Evolutionary conservation across 768 basidiomycete species (phyloP), one percentile per base, ranked within the genome.

Genomic region (Boletus vermiculosoides): DNA sequence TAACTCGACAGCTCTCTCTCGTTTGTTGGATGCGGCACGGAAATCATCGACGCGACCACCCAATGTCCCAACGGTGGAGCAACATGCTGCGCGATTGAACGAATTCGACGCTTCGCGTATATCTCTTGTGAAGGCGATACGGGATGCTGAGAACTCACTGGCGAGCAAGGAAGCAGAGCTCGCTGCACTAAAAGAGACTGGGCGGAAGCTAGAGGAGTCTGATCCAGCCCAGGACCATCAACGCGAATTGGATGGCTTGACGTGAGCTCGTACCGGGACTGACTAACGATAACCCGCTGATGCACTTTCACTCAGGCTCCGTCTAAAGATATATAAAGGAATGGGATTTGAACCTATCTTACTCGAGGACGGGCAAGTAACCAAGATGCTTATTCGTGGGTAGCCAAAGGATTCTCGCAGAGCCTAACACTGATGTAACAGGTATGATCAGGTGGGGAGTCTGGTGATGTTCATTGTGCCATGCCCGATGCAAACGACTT

Each of bases 161-260:
- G 83, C 83, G 7, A 83, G 80, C 63, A 85, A 83, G 63, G 88
- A 92, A 63, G 85, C 83, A 2, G 88, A 90, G 65, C 79, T 90
- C 0, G 77, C 87, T 8, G 75, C 77, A 5, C 74, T 92, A 56
- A 88, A 87, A 62, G 87, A 87, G 52, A 83, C 85, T 59, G 80
- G 80, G 0, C 77, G 79, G 33, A 71, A 68, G 41, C 68, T 90
- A 57, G 89, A 92, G 66, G 78, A 78, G 41, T 84, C 81, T 50
- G 90, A 92, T 69, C 86, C 88, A 22, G 86, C 88, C 8, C 70
- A 78, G 20, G 88, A 90, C 58, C 89, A 90, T 60, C 83, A 82
- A 57, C 80, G 77, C 46, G 84, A 89, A 50, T 71, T 92, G 37
- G 86, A 88, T 64, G 83, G 86, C 20, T 83, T 82, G 44, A 73